These are phyloP conservation scores for Penicillium tannophilum DNA, from an alignment of 495 filamentous ascomycete genomes.

Conservation along the genomic window DNA sequence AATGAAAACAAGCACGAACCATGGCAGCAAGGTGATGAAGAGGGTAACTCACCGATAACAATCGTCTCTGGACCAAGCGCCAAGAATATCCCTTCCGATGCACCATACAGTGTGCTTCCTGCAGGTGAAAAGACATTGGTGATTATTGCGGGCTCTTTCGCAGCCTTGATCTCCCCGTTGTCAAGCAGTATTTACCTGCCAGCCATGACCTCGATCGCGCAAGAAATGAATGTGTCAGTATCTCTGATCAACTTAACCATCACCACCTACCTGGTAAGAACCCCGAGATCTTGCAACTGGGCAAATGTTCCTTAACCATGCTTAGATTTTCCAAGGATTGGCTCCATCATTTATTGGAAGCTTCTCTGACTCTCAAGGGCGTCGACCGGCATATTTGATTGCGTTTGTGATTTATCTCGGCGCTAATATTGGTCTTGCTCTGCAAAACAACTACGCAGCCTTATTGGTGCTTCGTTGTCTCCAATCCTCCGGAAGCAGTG, in stretches of 20 bases:
- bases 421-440: slow-evolving; percentile 51
- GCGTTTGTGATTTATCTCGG: slow-evolving; percentile 46
- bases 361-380: slow-evolving; percentile 50
- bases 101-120: not conserved
- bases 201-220: slow-evolving; percentile 36
- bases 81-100: not conserved
- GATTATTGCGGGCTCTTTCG: not conserved
- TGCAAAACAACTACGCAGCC: slow-evolving; percentile 46
- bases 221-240: slow-evolving; percentile 39
- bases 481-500: slow-evolving; percentile 51
- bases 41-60: not conserved
- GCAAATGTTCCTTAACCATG: not conserved
- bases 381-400: slow-evolving; percentile 48
- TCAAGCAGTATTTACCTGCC: slow-evolving; percentile 50
- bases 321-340: slow-evolving; percentile 53
- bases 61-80: not conserved
- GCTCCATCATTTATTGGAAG: slow-evolving; percentile 49
- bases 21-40: not conserved
- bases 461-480: slow-evolving; percentile 53
- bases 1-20: not conserved
- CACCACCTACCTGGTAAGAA: slow-evolving; percentile 43
- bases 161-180: slow-evolving; percentile 41
- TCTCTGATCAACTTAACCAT: slow-evolving; percentile 49
- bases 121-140: not conserved
- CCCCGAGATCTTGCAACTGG: not conserved